Conservation (phyloP, 2,329 filamentous ascomycete genomes). For the Microdochium nivale region DNA sequence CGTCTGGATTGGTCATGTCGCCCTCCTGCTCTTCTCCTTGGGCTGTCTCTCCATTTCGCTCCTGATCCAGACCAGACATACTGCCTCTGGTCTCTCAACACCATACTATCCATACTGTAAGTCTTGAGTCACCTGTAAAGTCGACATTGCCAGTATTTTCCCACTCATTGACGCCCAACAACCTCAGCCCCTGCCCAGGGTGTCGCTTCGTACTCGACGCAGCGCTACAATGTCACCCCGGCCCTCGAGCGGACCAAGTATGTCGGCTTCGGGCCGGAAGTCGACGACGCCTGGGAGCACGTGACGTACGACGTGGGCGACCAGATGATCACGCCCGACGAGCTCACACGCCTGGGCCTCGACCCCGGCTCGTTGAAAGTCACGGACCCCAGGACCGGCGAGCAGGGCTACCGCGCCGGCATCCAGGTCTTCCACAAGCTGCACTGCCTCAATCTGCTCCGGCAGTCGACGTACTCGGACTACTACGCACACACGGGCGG, state of each 20-base stretch:
- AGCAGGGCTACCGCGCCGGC: constrained; percentile 50
- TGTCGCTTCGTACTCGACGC: constrained; percentile 38
- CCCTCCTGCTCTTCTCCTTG: not conserved
- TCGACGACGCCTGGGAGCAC: constrained; percentile 48
- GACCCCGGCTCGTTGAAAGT: constrained; percentile 43
- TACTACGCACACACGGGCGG: constrained; percentile 39
- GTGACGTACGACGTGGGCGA: constrained; percentile 49
- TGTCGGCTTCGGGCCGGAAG: constrained; percentile 45
- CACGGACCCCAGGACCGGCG: constrained; percentile 44
- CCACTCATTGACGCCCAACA: constrained; percentile 23
- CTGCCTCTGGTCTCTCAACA: not conserved
- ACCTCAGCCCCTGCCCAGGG: constrained; percentile 26
- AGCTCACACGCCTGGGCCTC: constrained; percentile 42
- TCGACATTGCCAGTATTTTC: too few species aligned
- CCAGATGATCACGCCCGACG: constrained; percentile 46
- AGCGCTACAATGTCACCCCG: constrained; percentile 39
- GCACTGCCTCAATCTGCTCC: constrained; percentile 39
- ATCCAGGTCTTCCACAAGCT: constrained; percentile 50
- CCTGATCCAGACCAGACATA: not conserved
- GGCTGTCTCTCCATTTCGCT: not conserved
- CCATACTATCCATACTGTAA: not conserved
- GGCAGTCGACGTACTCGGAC: constrained; percentile 37
- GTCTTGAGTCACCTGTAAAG: too few species aligned
- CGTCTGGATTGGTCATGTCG: not conserved
- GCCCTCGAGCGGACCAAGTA: constrained; percentile 36